Base-by-base conservation (phyloP, 2,329 filamentous ascomycete species). In the Xylaria sp. region DNA sequence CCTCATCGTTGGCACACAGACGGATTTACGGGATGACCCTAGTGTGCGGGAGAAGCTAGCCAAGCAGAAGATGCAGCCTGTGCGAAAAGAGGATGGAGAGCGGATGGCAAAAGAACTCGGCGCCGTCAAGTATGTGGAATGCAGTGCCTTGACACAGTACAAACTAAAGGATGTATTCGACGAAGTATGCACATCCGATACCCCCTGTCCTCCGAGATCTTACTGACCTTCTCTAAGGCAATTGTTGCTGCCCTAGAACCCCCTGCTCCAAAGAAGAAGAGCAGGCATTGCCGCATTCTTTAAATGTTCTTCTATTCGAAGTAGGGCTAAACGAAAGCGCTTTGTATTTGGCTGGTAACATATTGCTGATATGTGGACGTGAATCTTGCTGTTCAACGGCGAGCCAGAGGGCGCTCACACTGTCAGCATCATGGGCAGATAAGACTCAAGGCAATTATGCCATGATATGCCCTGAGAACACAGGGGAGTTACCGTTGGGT, bases 121-220 rank as follows among this genome's bases (percentile, higher is more conserved):
- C 65, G 95, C 95, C 4, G 92, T 99, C 73, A 98, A 97, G 84
- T 99, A 99, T 73, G 95, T 98, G 68, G 95, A 99, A 82, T 99
- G 95, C 83, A 97, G 94, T 76, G 95, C 95, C 61, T 82, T 99
- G 78, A 98, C 95, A 66, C 95, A 99, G 83, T 97, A 94, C 82
- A 97, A 97, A 82, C 82, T 99, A 69, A 99, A 99, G 85, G 95
- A 98, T 76, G 95, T 99, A 17, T 99, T 99, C 79, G 95, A 99
- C 74, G 95, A 98, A 91, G 94, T 97, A 85, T 71, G 86, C 75
- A 37, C 52, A 49, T 35, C 35, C 17, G 23, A 9, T 4, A 17
- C 40, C 12, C 52, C 35, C 15, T 9, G 11, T 11, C 40, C 21
- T 17, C 37, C 35, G 40, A 21, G 21, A 61, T 69, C 51, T 72